Base-by-base conservation (phyloP, 768 basidiomycete genomes). In the Trametes cubensis region DNA sequence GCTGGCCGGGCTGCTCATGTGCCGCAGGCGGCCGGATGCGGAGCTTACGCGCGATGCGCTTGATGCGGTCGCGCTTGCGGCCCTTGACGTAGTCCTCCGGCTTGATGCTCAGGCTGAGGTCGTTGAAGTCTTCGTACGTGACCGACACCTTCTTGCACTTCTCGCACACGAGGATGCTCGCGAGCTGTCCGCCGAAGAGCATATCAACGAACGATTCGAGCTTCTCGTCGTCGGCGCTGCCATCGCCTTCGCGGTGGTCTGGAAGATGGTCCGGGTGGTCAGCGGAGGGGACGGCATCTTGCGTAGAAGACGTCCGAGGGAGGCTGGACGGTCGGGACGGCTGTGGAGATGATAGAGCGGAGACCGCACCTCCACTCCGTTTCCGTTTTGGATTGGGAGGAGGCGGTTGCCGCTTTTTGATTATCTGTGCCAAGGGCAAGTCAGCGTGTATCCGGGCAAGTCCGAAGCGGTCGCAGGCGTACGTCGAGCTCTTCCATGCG, bases 401-500 rank as follows among this genome's bases (percentile, higher is more conserved):
- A 11, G 71, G 78, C 14, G 76, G 82, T 10, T 81, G 84, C 42
- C 87, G 82, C 63, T 85, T 84, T 74, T 92, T 94, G 76, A 94
- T 93, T 48, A 91, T 79, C 92, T 94, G 63, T n/a, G n/a, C 13
- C 53, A 57, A 14, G 63, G 10, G 34, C 34, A 34, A 34, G 25
- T 63, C 14, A 13, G 45, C 53, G 57, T 18, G 39, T 25, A 52
- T 40, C 56, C 26, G 23, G n/a, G 8, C 30, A 54, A 39, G 42
- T 38, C 21, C 11, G 28, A 28, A 6, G 15, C 15, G 50, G 6
- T 20, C 44, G 46, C 14, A 38, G 23, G 21, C 87, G 63, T 69
- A 92, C 91, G 71, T 98, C 95, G 53, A 86, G 78, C 74, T 98
- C 95, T 72, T 98, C 95, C 93, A 95, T 95, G 55, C 92, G 85